Base-by-base conservation (phyloP, 306 rosid genomes). In the Quercus ilex region DNA sequence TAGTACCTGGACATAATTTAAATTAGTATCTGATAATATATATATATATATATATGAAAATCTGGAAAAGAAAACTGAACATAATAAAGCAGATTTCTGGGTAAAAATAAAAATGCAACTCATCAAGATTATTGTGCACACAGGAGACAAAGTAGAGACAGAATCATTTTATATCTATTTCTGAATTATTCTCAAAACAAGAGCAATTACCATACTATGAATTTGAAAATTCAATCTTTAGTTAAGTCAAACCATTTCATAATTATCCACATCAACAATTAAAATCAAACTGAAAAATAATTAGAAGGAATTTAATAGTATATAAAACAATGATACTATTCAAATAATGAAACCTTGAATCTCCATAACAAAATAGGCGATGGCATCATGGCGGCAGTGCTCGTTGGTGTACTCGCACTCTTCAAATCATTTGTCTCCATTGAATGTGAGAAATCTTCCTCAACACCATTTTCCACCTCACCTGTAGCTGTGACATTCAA, bases 361-460 rank as follows among this genome's bases (percentile, higher is more conserved):
- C 98, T 91, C 97, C 94, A 87, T 85, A 96, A 81, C 51, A 90
- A 87, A 69, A 83, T 78, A 58, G 99, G 99, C 4, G 99, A 96
- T 4, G 99, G 99, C 83, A 86, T 86, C n/a, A 93, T 88, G 64
- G 83, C 83, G 52, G 86, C 49, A 6, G 88, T 80, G 84, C 73
- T 86, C 70, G 85, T 69, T 12, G 91, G 79, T 8, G 85, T 35
- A 19, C 60, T 59, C 10, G 77, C 85, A 80, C 90, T 87, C 88
- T 85, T 89, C 85, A 83, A 71, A 83, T 88, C 91, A 69, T 71
- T 80, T 12, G 60, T 77, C 83, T 91, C 97, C 35, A 69, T 21
- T 1, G 84, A 59, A 85, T 71, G 86, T 88, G 88, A 82, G 56
- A 91, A 79, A 80, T 71, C 85, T 62, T 93, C 96, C 46, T 90